A percentile compares a stretch with the other conserved stretches of the same genome.
These are phyloP conservation scores for Colletotrichum sp. DNA, from an alignment of 2,329 filamentous ascomycete species.

Conservation along the genomic window DNA sequence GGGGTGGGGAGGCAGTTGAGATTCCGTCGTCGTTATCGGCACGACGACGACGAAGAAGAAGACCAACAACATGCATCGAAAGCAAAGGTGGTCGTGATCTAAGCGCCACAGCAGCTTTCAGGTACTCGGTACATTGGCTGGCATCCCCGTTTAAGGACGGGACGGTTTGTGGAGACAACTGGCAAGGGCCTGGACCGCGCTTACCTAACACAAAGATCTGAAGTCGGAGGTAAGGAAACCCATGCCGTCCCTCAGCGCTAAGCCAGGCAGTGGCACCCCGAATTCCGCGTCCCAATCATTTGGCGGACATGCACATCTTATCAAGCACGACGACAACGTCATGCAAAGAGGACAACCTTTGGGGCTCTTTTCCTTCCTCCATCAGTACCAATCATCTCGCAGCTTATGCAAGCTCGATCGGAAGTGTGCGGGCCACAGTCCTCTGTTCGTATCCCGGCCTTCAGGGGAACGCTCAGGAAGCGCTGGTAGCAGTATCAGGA, in stretches of 20 bases:
- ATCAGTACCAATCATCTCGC: background rate
- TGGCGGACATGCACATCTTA: background rate
- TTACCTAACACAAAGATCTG: background rate
- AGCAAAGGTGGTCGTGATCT: background rate
- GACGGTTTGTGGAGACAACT: background rate
- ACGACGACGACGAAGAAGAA: background rate
- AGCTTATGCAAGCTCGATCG: background rate
- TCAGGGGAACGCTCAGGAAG: background rate
- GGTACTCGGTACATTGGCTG: background rate
- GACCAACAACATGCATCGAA: background rate
- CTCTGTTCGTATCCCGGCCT: background rate
- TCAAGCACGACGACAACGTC: background rate
- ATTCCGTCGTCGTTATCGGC: background rate
- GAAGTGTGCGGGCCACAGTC: background rate
- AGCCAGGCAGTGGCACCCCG: background rate
- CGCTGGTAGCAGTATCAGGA: background rate
- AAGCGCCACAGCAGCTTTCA: background rate
- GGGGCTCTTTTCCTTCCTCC: background rate
- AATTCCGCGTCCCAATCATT: background rate
- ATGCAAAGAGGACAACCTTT: background rate
- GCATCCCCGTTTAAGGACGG: background rate
- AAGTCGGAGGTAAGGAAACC: background rate
- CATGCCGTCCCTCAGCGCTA: background rate
- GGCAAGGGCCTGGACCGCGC: background rate
- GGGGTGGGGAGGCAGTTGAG: background rate